Base-by-base conservation (phyloP, 148 eudicot species). In the Hydrangea macrophylla region DNA sequence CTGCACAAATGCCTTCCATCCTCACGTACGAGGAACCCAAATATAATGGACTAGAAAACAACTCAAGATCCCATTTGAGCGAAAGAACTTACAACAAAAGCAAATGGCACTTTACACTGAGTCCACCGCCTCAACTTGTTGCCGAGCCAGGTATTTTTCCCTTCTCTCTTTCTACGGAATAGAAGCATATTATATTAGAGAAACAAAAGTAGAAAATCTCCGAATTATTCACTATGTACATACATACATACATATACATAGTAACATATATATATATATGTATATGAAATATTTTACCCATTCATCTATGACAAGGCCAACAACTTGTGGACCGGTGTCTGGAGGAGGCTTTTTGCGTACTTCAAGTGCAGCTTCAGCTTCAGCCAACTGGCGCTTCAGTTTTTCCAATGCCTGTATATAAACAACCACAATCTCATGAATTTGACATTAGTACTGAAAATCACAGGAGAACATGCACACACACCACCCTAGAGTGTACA, bases 281-380 rank as follows among this genome's bases (percentile, higher is more conserved):
- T n/a, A n/a, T n/a, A n/a, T n/a, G n/a, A n/a, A n/a, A n/a, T 45
- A n/a, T n/a, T n/a, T 59, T 69, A 88, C 96, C 96, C 93, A 90
- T 82, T 90, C 96, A 75, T 90, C 96, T 37, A 90, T 88, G 25
- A 90, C 91, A 28, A 85, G 96, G 70, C 93, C 96, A 32, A 82
- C 85, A 61, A 81, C 83, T 67, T 65, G 76, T 28, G 88, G 86
- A 60, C 84, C 87, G 11, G 81, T 72, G 59, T 86, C 85, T 58
- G 83, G 65, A 58, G 86, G 89, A 69, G 89, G 93, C 74, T 90
- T 90, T 80, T 90, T 90, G 27, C 82, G 88, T 28, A 81, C 54
- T 71, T 88, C 93, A 74, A 84, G 48, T 64, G 79, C 89, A 72
- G 91, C 89, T 54, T 88, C 93, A 6, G 93, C 91, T 81, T 90